Base-by-base conservation (phyloP, 1,139 yeast genomes). In the Petasospora rhodanensis region DNA sequence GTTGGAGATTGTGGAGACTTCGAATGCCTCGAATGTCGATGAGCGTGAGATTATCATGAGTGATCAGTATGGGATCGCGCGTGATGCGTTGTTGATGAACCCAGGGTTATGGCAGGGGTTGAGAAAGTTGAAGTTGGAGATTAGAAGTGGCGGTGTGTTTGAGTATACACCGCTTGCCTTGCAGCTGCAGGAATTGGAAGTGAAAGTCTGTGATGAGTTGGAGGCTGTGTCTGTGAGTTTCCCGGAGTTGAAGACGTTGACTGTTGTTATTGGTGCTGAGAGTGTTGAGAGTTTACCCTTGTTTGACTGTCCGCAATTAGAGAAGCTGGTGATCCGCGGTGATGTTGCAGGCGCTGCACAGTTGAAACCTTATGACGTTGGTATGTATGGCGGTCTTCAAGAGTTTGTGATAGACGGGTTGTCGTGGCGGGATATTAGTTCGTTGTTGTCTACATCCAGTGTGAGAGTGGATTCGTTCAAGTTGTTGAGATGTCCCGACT, bases 151-250 rank as follows among this genome's bases (percentile, higher is more conserved):
- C 10, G 19, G 35, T 8, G 16, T 35, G 25, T 18, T 38, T 8
- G 9, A 15, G 5, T 27, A 32, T 12, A 14, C 32, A 2, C 31
- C 22, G 14, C 14, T 14, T 12, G 32, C 37, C 18, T 7, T n/a
- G 5, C 28, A 26, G 9, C 18, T 38, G 18, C 23, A 27, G 8
- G 29, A 23, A 13, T 23, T 35, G 14, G 25, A 31, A 5, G 7
- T 35, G 4, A 14, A 18, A 10, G 21, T 34, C 15, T 17, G 28
- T 14, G 33, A 34, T 14, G 25, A 25, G n/a, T 28, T 32, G 11
- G 14, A 15, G 4, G 4, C 26, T 5, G 14, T 10, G 3, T 13
- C 30, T 8, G 20, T 31, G 7, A 23, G 14, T 14, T 14, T 7
- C 17, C 10, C 12, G 8, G 16, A 7, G 9, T 14, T 23, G 26